Evolutionary conservation across 202 grass and related monocot genomes (phyloP), one percentile per base, ranked within the genome.

Genomic region (Setaria italica): DNA sequence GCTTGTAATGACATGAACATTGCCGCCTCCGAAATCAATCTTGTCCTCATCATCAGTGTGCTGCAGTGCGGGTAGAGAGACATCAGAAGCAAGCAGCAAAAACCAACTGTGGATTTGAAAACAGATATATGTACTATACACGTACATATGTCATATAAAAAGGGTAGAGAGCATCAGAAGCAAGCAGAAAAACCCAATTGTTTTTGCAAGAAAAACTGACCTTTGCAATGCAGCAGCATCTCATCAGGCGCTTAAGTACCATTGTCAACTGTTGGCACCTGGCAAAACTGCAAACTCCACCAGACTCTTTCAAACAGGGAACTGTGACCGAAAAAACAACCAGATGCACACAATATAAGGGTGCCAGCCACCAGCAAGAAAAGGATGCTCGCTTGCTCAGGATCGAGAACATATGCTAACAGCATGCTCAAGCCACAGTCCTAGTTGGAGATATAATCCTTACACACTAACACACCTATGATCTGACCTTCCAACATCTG

Each of bases 1-100:
- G 88, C 73, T 92, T 57, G 87, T 92, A n/a, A 97, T 85, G 6
- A 94, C 83, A 81, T 94, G 86, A 65, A 97, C 92, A 86, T 97
- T 97, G 33, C 86, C 90, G 76, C 90, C 94, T 87, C 78, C 76
- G 34, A 94, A 92, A 79, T 94, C 84, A 68, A 84, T 80, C 80
- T 91, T 91, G 5, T 90, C 85, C 0, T 92, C 90, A 1, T 71
- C 72, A 57, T 80, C 48, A 53, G 83, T 47, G 20, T 65, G 79
- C 79, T 57, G 66, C 67, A 46, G 67, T 53, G 25, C 34, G 32
- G 62, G 10, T 72, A 67, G 67, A 41, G 85, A 49, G 83, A 78
- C 78, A 88, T 48, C 16, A 83, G 35, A 81, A 81, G 7, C 60
- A 74, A 46, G 25, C 70, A 66, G 42, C 43, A 57, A 21, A 34